Base-by-base conservation (phyloP, 108 stramenopile genomes). In the Craspedostauros australis region DNA sequence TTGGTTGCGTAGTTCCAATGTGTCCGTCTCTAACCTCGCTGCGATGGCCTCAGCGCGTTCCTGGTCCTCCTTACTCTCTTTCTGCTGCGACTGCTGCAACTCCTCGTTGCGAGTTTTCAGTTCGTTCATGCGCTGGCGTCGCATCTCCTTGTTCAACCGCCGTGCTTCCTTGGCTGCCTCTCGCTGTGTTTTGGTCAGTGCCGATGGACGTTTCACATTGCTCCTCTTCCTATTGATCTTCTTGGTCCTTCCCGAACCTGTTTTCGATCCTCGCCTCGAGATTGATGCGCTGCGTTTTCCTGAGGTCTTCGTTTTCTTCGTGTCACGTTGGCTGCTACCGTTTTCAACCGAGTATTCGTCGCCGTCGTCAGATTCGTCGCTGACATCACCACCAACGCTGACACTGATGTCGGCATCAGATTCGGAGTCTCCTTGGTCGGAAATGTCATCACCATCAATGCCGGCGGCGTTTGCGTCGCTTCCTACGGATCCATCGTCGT, bases 21-120 rank as follows among this genome's bases (percentile, higher is more conserved):
- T 72, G 57, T 83, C 66, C 28, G 86, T 91, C 27, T 91, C 78
- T 55, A 91, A 85, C 39, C 75, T 68, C 34, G 72, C 67, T 0
- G 86, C 82, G 60, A 91, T 91, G n/a, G 68, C 75, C 47, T 73
- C 75, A 20, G 83, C 80, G 14, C 86, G 67, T 31, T 73, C 60
- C 22, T 76, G 67, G 60, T 91, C 90, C 52, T 82, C 75, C 57
- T 80, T 75, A 11, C 59, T 62, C n/a, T n/a, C n/a, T n/a, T n/a
- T n/a, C n/a, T n/a, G n/a, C 60, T 67, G 50, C 39, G 53, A 28
- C 56, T 77, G 27, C 64, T 82, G 64, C 62, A 86, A 40, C 67
- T 86, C 85, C 66, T 91, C 89, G 36, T 79, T 68, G 45, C 84
- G 89, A 18, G 87, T 69, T 48, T 48, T 48, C 11, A 80, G 57